Conservation (phyloP, 306 rosid genomes). For the Acacia confusa region DNA sequence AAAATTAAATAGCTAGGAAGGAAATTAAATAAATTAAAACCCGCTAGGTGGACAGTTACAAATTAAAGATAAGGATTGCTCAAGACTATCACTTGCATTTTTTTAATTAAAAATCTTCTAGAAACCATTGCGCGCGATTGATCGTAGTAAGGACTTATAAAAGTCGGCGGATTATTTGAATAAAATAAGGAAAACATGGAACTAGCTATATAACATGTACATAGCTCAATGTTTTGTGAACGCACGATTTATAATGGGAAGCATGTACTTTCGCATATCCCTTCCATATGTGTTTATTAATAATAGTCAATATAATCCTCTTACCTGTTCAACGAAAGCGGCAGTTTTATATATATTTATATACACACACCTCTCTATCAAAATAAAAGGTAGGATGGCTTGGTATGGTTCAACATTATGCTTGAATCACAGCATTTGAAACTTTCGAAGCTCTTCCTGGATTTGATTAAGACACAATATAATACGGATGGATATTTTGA, state of each 20-base stretch:
- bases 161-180: not conserved
- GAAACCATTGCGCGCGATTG: not conserved
- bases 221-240: not conserved
- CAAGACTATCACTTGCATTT: not conserved
- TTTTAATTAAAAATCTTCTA: not conserved
- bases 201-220: not conserved
- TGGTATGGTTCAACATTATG: not conserved
- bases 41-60: not conserved
- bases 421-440: not conserved
- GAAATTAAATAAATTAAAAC: not conserved
- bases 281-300: not conserved
- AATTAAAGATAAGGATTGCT: not conserved
- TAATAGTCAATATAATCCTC: not conserved
- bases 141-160: too few species aligned
- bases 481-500: not conserved
- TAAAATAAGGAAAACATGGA: not conserved
- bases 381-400: not conserved
- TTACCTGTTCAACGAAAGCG: not conserved
- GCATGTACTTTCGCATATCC: conserved; percentile 26
- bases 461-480: not conserved
- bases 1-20: not conserved
- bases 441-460: not conserved
- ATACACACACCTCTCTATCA: not conserved
- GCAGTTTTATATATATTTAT: not conserved
- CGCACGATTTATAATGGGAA: not conserved